Evolutionary conservation across 2,329 filamentous ascomycete genomes (phyloP).

Genomic region (Verticillium nubilum): DNA sequence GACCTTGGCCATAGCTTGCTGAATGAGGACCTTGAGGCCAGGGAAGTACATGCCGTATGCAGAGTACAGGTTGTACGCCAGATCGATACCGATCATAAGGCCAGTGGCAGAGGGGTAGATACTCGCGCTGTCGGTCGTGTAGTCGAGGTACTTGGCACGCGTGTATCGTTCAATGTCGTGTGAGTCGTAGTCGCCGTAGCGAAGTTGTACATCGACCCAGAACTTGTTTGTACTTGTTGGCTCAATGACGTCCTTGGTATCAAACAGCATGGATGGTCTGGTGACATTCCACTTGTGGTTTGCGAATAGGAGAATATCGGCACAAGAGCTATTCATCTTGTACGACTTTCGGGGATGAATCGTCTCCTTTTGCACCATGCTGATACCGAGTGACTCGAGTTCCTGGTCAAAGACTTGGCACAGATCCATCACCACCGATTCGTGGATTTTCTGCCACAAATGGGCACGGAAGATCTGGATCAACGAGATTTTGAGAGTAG

Average conservation of each 20-base stretch:
- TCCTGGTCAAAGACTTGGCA: slow-evolving; percentile 99
- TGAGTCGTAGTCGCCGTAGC: slow-evolving; percentile 97
- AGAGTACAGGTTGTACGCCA: slow-evolving; percentile 97
- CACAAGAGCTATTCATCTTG: slow-evolving; percentile 99
- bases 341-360: slow-evolving; percentile 99
- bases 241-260: slow-evolving; percentile 94
- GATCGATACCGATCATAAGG: slow-evolving; percentile 94
- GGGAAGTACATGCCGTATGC: slow-evolving; percentile 99
- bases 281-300: slow-evolving; percentile 99
- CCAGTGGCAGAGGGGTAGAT: slow-evolving; percentile 97
- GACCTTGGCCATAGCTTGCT: slow-evolving; percentile 98
- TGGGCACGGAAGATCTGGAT: slow-evolving; percentile 99
- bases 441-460: slow-evolving; percentile 99
- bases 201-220: slow-evolving; percentile 94
- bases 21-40: slow-evolving; percentile 87
- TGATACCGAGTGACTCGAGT: slow-evolving; percentile 89
- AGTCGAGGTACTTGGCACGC: slow-evolving; percentile 95
- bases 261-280: slow-evolving; percentile 84
- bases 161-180: slow-evolving; percentile 98
- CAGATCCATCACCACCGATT: slow-evolving; percentile 97
- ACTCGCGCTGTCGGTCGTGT: slow-evolving; percentile 97
- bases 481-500: slow-evolving; percentile 92
- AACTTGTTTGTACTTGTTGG: slow-evolving; percentile 97
- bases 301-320: slow-evolving; percentile 93
- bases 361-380: slow-evolving; percentile 97